A percentile compares a stretch with the other conserved stretches of the same genome.
These are phyloP conservation scores for Aureococcus anophagefferens DNA, from an alignment of 108 stramenopile species.

Conservation along the genomic window DNA sequence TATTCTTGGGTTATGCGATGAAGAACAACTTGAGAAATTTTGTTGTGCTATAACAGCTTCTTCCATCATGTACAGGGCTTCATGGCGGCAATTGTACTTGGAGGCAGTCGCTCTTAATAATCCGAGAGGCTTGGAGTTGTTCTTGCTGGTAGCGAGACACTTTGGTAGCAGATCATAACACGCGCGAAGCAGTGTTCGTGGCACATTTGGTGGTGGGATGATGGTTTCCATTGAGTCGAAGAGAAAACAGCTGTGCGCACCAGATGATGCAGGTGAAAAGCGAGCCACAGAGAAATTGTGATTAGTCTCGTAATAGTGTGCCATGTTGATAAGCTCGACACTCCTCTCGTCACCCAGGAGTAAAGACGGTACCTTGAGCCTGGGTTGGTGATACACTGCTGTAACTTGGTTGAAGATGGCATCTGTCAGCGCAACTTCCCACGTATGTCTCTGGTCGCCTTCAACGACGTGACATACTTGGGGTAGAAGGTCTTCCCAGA, in stretches of 20 bases:
- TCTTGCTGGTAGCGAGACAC: conserved; percentile 43
- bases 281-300: no score
- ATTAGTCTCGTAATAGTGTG: no score
- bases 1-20: neutral
- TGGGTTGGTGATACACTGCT: conserved; percentile 19
- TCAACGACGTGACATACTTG: no score
- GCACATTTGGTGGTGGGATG: neutral
- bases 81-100: conserved; percentile 57
- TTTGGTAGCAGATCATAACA: conserved; percentile 42
- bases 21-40: conserved; percentile 12
- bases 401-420: no score
- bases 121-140: no score
- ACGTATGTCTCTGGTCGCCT: no score
- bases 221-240: neutral
- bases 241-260: neutral
- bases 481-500: no score
- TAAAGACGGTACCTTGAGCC: conserved; percentile 12
- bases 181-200: conserved; percentile 37
- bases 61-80: conserved; percentile 57
- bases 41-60: conserved; percentile 27
- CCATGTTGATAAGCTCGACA: no score
- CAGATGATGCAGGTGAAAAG: no score
- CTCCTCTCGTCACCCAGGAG: no score
- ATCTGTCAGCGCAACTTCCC: no score
- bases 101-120: conserved; percentile 48